These are phyloP conservation scores for Suillus placidus DNA, from an alignment of 768 basidiomycete genomes.

Conservation along the genomic window DNA sequence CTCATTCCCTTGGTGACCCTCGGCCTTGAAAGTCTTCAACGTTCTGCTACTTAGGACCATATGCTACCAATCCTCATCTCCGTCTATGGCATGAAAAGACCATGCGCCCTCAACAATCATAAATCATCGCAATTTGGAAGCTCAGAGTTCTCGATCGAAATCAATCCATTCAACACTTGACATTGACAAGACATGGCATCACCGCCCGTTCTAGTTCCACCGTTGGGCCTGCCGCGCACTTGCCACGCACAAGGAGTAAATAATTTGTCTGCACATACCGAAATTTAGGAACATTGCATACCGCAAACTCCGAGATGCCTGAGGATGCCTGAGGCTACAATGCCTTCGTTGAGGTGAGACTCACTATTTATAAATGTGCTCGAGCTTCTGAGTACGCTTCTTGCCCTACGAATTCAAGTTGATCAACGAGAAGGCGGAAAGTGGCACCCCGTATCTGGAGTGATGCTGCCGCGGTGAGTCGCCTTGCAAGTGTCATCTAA, in stretches of 20 bases:
- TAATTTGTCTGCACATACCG: neutral
- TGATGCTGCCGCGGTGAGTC: neutral
- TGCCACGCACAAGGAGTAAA: neutral
- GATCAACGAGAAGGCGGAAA: neutral
- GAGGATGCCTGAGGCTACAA: neutral
- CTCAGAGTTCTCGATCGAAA: constrained; percentile 1
- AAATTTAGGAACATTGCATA: neutral
- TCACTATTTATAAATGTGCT: neutral
- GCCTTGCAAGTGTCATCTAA: neutral
- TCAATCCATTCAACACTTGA: neutral
- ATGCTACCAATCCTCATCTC: neutral
- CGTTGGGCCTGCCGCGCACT: neutral
- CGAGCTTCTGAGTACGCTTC: neutral
- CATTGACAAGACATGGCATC: neutral
- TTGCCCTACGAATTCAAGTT: neutral
- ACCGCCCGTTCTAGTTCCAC: neutral
- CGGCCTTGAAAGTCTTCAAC: neutral
- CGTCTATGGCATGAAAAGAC: neutral
- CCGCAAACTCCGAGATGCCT: too few species aligned
- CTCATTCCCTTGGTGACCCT: constrained; percentile 1
- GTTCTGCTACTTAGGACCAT: constrained; percentile 1
- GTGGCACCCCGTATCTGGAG: neutral
- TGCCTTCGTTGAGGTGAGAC: neutral
- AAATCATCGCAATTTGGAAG: neutral
- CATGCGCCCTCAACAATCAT: neutral